phyloP scores from a whole-genome alignment of 2,329 filamentous ascomycete genomes.

The Parafenestella ontariensis region DNA sequence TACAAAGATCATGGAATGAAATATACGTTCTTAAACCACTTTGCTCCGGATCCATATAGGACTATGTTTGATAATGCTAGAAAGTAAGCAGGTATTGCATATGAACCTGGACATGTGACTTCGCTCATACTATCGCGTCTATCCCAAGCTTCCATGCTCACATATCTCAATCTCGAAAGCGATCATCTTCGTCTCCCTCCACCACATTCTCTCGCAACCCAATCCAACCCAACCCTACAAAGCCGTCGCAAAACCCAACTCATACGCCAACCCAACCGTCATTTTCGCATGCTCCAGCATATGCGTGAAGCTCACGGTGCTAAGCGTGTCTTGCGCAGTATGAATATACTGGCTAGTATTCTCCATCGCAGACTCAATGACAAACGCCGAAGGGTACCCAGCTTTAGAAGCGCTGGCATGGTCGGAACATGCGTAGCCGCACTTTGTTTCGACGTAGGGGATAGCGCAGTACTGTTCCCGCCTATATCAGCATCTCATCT shows the following conservation, averaged over 20 bases:
- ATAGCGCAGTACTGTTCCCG: slow-evolving; percentile 79
- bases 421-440: slow-evolving; percentile 82
- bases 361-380: slow-evolving; percentile 74
- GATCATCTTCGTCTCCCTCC: too few relatives aligned
- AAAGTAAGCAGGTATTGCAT: not conserved
- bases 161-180: too few relatives aligned
- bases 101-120: slow-evolving; percentile 36
- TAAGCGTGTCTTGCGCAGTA: slow-evolving; percentile 69
- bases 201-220: not conserved
- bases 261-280: slow-evolving; percentile 80
- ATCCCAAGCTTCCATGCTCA: too few relatives aligned
- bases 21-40: too few relatives aligned
- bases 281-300: slow-evolving; percentile 88
- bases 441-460: slow-evolving; percentile 83
- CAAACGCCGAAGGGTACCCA: slow-evolving; percentile 75
- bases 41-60: too few relatives aligned
- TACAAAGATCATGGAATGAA: too few relatives aligned
- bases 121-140: slow-evolving; percentile 30
- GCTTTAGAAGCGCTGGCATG: slow-evolving; percentile 75
- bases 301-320: slow-evolving; percentile 78
- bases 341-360: slow-evolving; percentile 69
- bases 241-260: slow-evolving; percentile 70
- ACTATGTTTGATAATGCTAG: not conserved
- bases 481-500: not conserved
- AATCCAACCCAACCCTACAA: not conserved